Evolutionary conservation across 805 yeast species (phyloP).

Genomic region (Yarrowia keelungensis): DNA sequence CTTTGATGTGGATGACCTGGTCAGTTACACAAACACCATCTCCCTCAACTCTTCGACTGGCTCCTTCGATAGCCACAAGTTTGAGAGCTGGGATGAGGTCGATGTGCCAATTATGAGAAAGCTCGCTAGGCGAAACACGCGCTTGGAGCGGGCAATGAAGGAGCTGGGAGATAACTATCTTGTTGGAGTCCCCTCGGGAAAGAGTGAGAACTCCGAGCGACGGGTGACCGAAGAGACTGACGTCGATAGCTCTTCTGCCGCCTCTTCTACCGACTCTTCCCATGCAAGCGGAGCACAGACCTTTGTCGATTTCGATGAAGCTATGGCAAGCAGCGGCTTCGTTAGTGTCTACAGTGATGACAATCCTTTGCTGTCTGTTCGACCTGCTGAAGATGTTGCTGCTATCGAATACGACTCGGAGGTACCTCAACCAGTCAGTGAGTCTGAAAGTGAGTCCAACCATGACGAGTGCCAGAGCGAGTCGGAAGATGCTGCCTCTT

Average conservation of each 20-base stretch:
- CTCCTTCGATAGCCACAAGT: conserved; percentile 9
- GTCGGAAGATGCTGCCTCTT: conserved; percentile 1
- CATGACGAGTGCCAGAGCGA: background rate
- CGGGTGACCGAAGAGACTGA: background rate
- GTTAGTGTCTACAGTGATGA: background rate
- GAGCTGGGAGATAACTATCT: conserved; percentile 19
- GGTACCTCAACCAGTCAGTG: background rate
- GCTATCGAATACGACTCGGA: conserved; percentile 4
- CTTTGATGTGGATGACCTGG: conserved; percentile 61
- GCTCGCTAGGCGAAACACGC: conserved; percentile 1
- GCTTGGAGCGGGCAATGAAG: conserved; percentile 10
- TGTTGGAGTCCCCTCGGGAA: background rate
- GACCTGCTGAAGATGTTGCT: background rate
- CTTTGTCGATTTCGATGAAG: conserved; percentile 10
- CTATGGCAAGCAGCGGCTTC: conserved; percentile 1
- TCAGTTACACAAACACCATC: conserved; percentile 28
- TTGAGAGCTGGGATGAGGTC: conserved; percentile 6
- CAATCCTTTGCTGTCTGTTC: background rate
- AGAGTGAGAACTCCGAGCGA: background rate
- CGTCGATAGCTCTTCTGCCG: background rate
- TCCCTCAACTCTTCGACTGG: conserved; percentile 22
- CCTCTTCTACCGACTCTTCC: background rate
- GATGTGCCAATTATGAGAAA: conserved; percentile 8
- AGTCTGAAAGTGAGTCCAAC: background rate
- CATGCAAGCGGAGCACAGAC: background rate